Conservation (phyloP, 2,329 filamentous ascomycete genomes). For the Neonectria faginata region DNA sequence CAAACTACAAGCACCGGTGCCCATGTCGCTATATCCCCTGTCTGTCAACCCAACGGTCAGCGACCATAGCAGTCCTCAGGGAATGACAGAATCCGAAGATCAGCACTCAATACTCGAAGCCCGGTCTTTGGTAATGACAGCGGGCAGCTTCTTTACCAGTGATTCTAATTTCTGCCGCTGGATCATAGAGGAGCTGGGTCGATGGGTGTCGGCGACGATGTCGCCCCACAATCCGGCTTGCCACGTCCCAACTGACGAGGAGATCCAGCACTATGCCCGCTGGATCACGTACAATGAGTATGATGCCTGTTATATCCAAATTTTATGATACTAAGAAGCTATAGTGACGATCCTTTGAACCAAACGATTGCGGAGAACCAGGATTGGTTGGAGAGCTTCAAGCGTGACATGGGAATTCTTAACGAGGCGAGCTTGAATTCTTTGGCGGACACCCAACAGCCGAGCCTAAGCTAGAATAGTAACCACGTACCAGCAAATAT, state of each 20-base stretch:
- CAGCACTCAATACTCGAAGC: constrained; percentile 18
- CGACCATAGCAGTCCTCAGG: neutral
- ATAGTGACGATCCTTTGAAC: constrained; percentile 33
- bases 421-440: neutral
- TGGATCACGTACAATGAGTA: constrained; percentile 35
- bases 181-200: constrained; percentile 29
- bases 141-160: constrained; percentile 28
- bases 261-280: constrained; percentile 37
- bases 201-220: constrained; percentile 35
- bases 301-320: neutral
- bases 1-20: neutral
- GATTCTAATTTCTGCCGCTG: constrained; percentile 33
- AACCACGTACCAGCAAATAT: too few species aligned
- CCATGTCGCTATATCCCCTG: constrained; percentile 3
- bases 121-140: constrained; percentile 26
- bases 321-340: neutral
- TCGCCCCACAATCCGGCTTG: constrained; percentile 33
- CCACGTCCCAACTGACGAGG: constrained; percentile 30
- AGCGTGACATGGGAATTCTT: constrained; percentile 26
- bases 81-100: neutral
- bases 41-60: neutral
- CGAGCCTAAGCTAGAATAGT: neutral
- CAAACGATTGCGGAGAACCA: constrained; percentile 34
- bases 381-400: constrained; percentile 30
- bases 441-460: neutral